phyloP scores from a whole-genome alignment of 2,329 filamentous ascomycete genomes.

The Colletotrichum sp. region DNA sequence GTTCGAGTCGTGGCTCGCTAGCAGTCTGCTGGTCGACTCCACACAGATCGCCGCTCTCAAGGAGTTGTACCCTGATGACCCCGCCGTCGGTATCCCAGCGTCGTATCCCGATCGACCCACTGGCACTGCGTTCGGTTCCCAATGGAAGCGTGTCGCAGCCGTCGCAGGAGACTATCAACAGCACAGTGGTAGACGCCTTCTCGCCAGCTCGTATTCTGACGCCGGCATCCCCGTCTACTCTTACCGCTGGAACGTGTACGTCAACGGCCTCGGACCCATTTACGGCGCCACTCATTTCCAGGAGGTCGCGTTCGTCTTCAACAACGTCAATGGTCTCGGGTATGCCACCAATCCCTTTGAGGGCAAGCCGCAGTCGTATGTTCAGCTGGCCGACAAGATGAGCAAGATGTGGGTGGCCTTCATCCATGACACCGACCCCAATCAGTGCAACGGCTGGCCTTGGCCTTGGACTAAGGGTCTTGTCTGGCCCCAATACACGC shows the following conservation, averaged over 20 bases:
- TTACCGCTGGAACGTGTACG: slow-evolving; percentile 50
- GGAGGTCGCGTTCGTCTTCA: slow-evolving; percentile 46
- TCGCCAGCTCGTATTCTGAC: slow-evolving; percentile 56
- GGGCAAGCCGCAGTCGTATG: slow-evolving; percentile 43
- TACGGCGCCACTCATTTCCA: slow-evolving; percentile 32
- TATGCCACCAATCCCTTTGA: slow-evolving; percentile 55
- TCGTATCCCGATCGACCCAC: slow-evolving; percentile 36
- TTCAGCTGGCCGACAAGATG: slow-evolving; percentile 51
- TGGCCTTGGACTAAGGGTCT: not conserved
- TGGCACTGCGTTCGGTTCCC: slow-evolving; percentile 67
- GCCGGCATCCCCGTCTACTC: slow-evolving; percentile 58
- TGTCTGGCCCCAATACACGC: slow-evolving; percentile 50
- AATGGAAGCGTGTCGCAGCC: slow-evolving; percentile 69
- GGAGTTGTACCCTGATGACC: slow-evolving; percentile 56
- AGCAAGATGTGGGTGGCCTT: slow-evolving; percentile 57
- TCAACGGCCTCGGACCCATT: slow-evolving; percentile 16
- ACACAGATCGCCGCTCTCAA: slow-evolving; percentile 28
- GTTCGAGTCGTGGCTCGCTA: slow-evolving; percentile 46
- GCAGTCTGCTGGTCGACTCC: slow-evolving; percentile 36
- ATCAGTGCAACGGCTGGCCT: slow-evolving; percentile 19
- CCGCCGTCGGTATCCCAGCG: slow-evolving; percentile 56
- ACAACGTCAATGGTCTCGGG: slow-evolving; percentile 54
- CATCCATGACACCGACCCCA: slow-evolving; percentile 50
- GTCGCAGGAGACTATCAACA: slow-evolving; percentile 65
- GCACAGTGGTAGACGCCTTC: slow-evolving; percentile 58